Conservation (phyloP, 805 yeast species). For the Metschnikowia amazonensis region DNA sequence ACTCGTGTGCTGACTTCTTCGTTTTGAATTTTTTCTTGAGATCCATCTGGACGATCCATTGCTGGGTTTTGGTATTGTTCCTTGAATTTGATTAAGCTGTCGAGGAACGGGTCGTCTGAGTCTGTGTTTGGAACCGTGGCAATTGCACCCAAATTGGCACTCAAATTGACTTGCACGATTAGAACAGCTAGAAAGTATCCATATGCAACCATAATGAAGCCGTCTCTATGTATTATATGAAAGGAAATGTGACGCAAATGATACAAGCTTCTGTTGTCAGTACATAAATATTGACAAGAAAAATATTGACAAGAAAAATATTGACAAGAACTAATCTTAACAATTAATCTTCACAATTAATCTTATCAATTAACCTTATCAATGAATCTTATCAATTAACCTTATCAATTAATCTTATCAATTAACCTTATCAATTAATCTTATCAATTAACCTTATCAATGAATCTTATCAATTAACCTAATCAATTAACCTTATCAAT, state of each 20-base stretch:
- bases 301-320: no score
- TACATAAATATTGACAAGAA: neutral
- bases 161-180: neutral
- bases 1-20: neutral
- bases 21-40: neutral
- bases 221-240: neutral
- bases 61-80: constrained; percentile 1
- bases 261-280: neutral
- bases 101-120: neutral
- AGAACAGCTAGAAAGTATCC: neutral
- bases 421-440: no score
- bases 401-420: no score
- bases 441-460: no score
- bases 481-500: no score
- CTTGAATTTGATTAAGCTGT: constrained; percentile 2
- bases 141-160: neutral
- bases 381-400: no score
- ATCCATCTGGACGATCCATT: neutral
- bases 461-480: no score
- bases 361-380: no score
- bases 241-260: neutral
- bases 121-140: neutral
- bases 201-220: neutral
- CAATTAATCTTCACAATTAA: no score
- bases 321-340: no score